These are phyloP conservation scores for Phytophthora megakarya DNA, from an alignment of 352 stramenopile species.

Conservation along the genomic window DNA sequence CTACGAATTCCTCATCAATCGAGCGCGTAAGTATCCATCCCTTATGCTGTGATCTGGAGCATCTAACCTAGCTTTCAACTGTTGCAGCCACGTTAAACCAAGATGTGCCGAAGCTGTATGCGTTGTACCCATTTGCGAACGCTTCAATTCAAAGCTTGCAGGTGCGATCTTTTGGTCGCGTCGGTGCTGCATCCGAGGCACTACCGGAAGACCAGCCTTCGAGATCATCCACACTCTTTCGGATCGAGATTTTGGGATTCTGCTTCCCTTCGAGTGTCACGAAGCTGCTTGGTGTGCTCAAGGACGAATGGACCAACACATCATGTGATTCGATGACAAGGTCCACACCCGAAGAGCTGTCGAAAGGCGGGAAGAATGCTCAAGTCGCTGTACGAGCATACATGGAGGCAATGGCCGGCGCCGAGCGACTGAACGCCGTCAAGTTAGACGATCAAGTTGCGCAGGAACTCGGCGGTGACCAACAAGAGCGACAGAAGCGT, in stretches of 20 bases:
- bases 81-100: slow-evolving; percentile 70
- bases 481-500: slow-evolving; percentile 40
- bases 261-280: slow-evolving; percentile 51
- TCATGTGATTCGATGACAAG: slow-evolving; percentile 8
- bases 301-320: slow-evolving; percentile 26
- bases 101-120: slow-evolving; percentile 69
- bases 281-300: slow-evolving; percentile 49
- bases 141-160: slow-evolving; percentile 61
- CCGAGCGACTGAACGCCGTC: slow-evolving; percentile 68
- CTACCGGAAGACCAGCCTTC: slow-evolving; percentile 23
- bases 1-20: slow-evolving; percentile 82
- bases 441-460: slow-evolving; percentile 38
- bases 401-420: slow-evolving; percentile 47
- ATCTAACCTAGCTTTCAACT: slow-evolving; percentile 11
- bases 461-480: not conserved
- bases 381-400: slow-evolving; percentile 37
- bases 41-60: not conserved
- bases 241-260: slow-evolving; percentile 63
- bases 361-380: not conserved
- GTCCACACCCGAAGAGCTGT: not conserved
- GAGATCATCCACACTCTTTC: slow-evolving; percentile 27
- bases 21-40: slow-evolving; percentile 57
- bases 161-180: slow-evolving; percentile 44
- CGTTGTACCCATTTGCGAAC: slow-evolving; percentile 60
- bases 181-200: slow-evolving; percentile 18